Evolutionary conservation across 1,139 yeast species (phyloP), one percentile per base, ranked within the genome.

Genomic region (Debaryomyces nepalensis): DNA sequence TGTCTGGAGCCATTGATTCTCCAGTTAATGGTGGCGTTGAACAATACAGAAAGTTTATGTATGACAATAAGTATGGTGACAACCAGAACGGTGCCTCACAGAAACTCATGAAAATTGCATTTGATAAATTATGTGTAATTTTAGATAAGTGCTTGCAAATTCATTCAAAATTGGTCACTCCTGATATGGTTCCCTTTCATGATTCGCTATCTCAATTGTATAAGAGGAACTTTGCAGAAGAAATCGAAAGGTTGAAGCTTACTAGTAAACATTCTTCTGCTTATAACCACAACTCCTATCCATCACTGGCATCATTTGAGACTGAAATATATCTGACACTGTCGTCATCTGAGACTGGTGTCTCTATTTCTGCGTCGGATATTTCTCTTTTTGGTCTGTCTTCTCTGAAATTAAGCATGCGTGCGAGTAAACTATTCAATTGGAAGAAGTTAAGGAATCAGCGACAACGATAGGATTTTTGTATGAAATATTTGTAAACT

Each of bases 21-120:
- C 97, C 97, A 4, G 95, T 89, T 7, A 89, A 89, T 61, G 97
- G 97, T 27, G 97, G 97, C 44, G 88, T 89, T 50, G 88, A 89
- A 4, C 89, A 87, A 56, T 89, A 87, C 66, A 76, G 93, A 46
- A 77, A 79, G 2, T 87, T 89, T 62, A 79, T 87, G 55, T 68
- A 64, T 29, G 77, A 75, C 45, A 53, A 68, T 6, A 64, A 65
- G 44, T 68, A 68, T 45, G 59, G 58, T 29, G 67, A 59, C 4
- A 65, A 72, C 44, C 70, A 69, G n/a, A 80, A 77, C 15, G 67
- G 71, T 35, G 58, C 57, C 3, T 69, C 66, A 24, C 78, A 79
- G 46, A 60, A 71, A 34, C 68, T 79, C 35, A 72, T 88, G 56
- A 75, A 69, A 47, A 70, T 73, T 44, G 82, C 89, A 3, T 87